These are phyloP conservation scores for Aureobasidium musti DNA, from an alignment of 2,329 filamentous ascomycete genomes.

Conservation along the genomic window DNA sequence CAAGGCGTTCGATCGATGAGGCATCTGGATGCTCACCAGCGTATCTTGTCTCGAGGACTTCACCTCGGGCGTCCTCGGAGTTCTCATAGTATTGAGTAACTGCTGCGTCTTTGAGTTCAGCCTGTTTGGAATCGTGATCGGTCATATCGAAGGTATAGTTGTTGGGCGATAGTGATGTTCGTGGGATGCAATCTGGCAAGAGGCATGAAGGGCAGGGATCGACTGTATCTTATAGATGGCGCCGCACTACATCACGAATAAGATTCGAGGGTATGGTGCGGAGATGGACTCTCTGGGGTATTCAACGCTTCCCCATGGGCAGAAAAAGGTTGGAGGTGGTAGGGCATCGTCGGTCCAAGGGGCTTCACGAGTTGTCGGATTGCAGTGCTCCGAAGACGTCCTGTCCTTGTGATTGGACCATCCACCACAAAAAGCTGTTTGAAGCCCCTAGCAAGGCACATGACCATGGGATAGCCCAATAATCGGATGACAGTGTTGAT, in stretches of 20 bases:
- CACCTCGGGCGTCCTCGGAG: neutral
- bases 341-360: neutral
- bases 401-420: neutral
- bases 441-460: neutral
- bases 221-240: conserved; percentile 1
- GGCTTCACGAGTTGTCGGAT: neutral
- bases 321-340: neutral
- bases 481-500: too few relatives aligned
- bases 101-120: neutral
- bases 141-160: neutral
- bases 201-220: neutral
- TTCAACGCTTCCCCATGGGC: conserved; percentile 13
- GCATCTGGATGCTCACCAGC: conserved; percentile 11
- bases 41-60: conserved; percentile 21
- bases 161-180: neutral
- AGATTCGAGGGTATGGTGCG: neutral
- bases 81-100: conserved; percentile 11
- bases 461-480: neutral
- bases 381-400: neutral
- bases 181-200: neutral
- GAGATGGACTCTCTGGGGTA: conserved; percentile 15
- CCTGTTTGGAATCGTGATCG: neutral
- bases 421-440: neutral
- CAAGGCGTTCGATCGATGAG: neutral
- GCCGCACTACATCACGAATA: neutral